phyloP scores from a whole-genome alignment of 129 eudicot genomes.

The Logfia minima region DNA sequence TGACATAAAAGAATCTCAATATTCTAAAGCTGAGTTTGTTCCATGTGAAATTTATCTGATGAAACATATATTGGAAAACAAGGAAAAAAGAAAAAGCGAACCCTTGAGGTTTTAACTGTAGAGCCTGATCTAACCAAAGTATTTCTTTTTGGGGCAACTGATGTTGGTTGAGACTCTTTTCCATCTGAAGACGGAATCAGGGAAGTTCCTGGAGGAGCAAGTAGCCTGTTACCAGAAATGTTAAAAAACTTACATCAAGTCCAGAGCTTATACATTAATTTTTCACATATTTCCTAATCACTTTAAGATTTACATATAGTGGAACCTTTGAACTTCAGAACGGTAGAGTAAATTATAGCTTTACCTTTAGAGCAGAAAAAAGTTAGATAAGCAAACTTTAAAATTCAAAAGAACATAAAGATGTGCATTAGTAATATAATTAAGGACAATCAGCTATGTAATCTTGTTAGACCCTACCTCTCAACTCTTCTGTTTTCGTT shows the following conservation, averaged over 20 bases:
- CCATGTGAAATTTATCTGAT: neutral
- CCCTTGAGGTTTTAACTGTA: slow-evolving; percentile 65
- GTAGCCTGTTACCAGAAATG: slow-evolving; percentile 60
- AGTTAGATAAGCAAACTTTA: neutral
- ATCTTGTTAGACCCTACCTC: neutral
- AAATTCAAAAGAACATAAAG: neutral
- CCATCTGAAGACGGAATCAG: slow-evolving; percentile 59
- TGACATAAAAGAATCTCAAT: neutral
- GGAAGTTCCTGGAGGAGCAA: slow-evolving; percentile 92
- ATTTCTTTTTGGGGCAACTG: slow-evolving; percentile 55
- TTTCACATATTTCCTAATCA: too few relatives aligned
- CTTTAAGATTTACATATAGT: too few relatives aligned
- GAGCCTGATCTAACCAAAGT: slow-evolving; percentile 58
- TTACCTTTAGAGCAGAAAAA: neutral
- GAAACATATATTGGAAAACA: neutral
- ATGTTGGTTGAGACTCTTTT: slow-evolving; percentile 49
- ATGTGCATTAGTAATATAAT: neutral
- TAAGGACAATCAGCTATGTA: neutral
- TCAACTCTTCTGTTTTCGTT: neutral
- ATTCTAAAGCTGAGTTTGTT: neutral
- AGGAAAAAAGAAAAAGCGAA: slow-evolving; percentile 19
- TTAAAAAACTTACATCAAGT: slow-evolving; percentile 8
- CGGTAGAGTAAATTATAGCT: neutral
- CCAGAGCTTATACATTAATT: neutral
- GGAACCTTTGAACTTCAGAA: too few relatives aligned